Base-by-base conservation (phyloP, 106 monocot species). In the Phalaenopsis aphrodite region DNA sequence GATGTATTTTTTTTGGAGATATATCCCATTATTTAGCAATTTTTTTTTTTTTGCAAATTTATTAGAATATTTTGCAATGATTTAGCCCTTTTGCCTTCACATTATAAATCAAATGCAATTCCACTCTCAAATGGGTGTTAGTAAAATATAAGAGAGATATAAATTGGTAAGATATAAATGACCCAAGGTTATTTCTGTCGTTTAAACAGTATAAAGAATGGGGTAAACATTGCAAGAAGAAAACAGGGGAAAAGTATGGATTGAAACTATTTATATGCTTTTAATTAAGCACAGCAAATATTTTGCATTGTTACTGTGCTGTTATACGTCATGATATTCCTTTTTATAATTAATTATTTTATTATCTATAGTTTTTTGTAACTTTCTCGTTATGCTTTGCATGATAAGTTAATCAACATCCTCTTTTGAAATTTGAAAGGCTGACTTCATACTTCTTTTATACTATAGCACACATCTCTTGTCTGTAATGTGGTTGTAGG, bases 401-500 rank as follows among this genome's bases (percentile, higher is more conserved):
- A 61, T 61, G 5, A 61, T 61, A 61, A n/a, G 61, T 61, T 61
- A 61, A 61, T 19, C 19, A 61, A 21, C 61, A 61, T 3, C 61
- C 18, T 61, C 5, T 61, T 61, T 21, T 61, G n/a, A n/a, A 6
- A 18, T 61, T 61, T 61, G 61, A 61, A n/a, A 21, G 61, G 21
- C 21, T 61, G 61, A 61, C 8, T 61, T 12, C 38, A 38, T 10
- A 41, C 39, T 38, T 38, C 38, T 69, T 69, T 39, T 69, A 39
- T 16, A 36, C 14, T 69, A 5, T 39, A 39, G 15, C 69, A 69
- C 16, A 39, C 8, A 0, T 68, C 23, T 68, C 12, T 10, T 68
- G 7, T 68, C 6, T 68, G 23, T 69, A 39, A 23, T 80, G 42
- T 76, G 78, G 41, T 74, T 72, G 24, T 84, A 99, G 99, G 95